Conservation (phyloP, 169 alveolate species). For the Plasmodium berghei region DNA sequence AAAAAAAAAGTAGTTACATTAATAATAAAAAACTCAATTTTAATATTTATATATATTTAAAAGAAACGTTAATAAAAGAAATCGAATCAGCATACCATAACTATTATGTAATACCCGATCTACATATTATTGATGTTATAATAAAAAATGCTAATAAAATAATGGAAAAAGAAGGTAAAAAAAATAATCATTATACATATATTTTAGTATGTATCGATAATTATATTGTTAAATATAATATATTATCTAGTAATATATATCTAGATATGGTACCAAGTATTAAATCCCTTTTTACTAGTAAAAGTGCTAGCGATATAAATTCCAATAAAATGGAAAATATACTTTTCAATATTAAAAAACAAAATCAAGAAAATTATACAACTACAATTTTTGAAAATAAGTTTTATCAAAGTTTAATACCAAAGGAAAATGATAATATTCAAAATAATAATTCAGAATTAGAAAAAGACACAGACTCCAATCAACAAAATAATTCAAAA, state of each 20-base stretch:
- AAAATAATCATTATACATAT: neutral
- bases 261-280: constrained; percentile 36
- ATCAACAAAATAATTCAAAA: neutral
- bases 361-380: constrained; percentile 17
- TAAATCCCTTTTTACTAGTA: constrained; percentile 7
- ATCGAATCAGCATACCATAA: constrained; percentile 29
- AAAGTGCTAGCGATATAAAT: neutral
- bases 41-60: constrained; percentile 46
- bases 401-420: constrained; percentile 2
- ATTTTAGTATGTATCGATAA: constrained; percentile 55
- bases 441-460: neutral
- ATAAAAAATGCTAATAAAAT: constrained; percentile 45
- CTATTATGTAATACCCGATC: constrained; percentile 45
- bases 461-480: no score
- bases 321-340: constrained; percentile 17
- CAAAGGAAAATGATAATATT: neutral
- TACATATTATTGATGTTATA: constrained; percentile 31
- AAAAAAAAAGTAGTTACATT: neutral
- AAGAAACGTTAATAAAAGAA: constrained; percentile 45
- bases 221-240: constrained; percentile 52
- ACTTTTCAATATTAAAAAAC: neutral
- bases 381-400: constrained; percentile 47
- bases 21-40: neutral
- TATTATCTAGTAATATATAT: constrained; percentile 51
- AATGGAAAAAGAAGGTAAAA: neutral